Percentiles rank a stretch among this genome's conserved stretches.
phyloP scores from a whole-genome alignment of 208 protist species.

The Crithidia mellificae region DNA sequence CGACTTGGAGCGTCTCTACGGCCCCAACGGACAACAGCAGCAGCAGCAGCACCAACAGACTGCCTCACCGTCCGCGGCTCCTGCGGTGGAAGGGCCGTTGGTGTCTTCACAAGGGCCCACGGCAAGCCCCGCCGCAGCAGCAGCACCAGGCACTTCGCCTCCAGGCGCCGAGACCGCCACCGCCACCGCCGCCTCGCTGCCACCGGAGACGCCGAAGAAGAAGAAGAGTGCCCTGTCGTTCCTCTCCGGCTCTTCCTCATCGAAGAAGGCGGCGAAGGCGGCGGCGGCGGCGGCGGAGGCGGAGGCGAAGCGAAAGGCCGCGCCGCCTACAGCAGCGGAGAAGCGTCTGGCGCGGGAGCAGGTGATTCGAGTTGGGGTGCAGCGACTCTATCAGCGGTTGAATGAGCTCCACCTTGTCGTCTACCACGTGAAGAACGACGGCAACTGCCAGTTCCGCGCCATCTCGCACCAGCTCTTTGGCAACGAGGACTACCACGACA shows the following conservation, averaged over 20 bases:
- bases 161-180: background rate
- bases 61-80: too few species aligned
- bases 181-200: background rate
- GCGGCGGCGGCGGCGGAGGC: too few species aligned
- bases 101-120: too few species aligned
- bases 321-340: slow-evolving; percentile 9
- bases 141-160: background rate
- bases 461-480: slow-evolving; percentile 86
- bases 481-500: slow-evolving; percentile 80
- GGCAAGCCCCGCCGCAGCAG: slow-evolving; percentile 3
- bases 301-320: slow-evolving; percentile 12
- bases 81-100: too few species aligned
- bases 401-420: slow-evolving; percentile 58
- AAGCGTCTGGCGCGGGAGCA: slow-evolving; percentile 48
- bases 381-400: slow-evolving; percentile 61
- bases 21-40: background rate
- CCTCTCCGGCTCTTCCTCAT: slow-evolving; percentile 1
- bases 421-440: slow-evolving; percentile 74
- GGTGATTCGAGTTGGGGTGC: slow-evolving; percentile 59
- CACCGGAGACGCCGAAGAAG: slow-evolving; percentile 4
- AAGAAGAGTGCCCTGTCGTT: slow-evolving; percentile 17
- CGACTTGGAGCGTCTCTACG: slow-evolving; percentile 35
- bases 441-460: slow-evolving; percentile 90
- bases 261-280: slow-evolving; percentile 25
- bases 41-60: background rate